phyloP scores from a whole-genome alignment of 2,329 filamentous ascomycete species.

The Pezizomycotina sp. region DNA sequence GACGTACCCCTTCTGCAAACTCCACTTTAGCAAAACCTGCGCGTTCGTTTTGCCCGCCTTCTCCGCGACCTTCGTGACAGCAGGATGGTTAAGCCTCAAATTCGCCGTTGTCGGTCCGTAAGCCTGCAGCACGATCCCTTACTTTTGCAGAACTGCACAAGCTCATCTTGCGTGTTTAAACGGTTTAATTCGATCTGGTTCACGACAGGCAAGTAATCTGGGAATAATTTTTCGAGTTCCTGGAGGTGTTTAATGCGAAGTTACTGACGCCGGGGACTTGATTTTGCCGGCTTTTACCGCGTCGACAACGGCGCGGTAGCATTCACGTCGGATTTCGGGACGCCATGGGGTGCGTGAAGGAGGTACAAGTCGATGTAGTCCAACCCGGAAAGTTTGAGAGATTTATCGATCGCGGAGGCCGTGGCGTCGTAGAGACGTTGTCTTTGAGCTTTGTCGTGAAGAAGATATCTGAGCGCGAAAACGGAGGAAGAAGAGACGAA shows the following conservation, averaged over 20 bases:
- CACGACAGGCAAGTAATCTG: conserved; percentile 47
- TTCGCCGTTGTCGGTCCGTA: conserved; percentile 63
- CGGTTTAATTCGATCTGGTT: conserved; percentile 74
- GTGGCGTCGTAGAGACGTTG: conserved; percentile 52
- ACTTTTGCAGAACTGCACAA: conserved; percentile 47
- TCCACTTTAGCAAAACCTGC: conserved; percentile 64
- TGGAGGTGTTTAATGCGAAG: conserved; percentile 54
- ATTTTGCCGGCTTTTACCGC: conserved; percentile 56
- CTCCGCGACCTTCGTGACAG: conserved; percentile 43
- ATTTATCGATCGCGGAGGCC: conserved; percentile 47
- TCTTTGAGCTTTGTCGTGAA: conserved; percentile 65
- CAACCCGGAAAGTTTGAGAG: conserved; percentile 47
- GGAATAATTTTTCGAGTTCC: conserved; percentile 48
- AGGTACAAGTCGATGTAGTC: conserved; percentile 68
- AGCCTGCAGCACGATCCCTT: conserved; percentile 57
- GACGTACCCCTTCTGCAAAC: conserved; percentile 55
- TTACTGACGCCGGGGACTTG: conserved; percentile 59
- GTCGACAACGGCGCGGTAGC: conserved; percentile 63
- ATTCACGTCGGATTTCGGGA: conserved; percentile 49
- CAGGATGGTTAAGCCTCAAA: conserved; percentile 50
- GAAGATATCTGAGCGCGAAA: conserved; percentile 53
- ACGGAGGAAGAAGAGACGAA: conserved; percentile 40
- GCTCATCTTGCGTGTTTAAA: conserved; percentile 57
- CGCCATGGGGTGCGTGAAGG: conserved; percentile 63
- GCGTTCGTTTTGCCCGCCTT: conserved; percentile 56